Evolutionary conservation across 2,329 filamentous ascomycete genomes (phyloP).

Genomic region (Aspergillus pseudoglaucus): DNA sequence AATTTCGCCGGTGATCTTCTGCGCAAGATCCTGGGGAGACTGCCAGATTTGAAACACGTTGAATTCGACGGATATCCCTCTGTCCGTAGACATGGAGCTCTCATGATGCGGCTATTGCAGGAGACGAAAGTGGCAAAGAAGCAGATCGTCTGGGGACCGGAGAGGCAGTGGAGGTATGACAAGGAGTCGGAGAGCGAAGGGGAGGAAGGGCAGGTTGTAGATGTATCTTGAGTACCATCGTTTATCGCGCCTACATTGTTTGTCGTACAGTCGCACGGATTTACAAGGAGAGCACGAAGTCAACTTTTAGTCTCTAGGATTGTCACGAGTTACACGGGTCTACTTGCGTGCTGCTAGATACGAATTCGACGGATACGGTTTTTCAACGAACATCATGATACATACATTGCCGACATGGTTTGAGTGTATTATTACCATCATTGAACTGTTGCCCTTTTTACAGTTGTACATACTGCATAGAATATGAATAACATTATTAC

Average conservation of each 20-base stretch:
- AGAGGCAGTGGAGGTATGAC: conserved; percentile 31
- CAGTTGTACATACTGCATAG: neutral
- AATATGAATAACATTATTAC: neutral
- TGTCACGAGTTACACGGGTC: no score
- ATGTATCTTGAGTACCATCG: neutral
- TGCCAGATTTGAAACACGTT: conserved; percentile 44
- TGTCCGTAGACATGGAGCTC: conserved; percentile 44
- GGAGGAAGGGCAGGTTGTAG: conserved; percentile 4
- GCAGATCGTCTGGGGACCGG: conserved; percentile 35
- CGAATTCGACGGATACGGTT: no score
- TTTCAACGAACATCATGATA: no score
- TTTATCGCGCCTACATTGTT: no score
- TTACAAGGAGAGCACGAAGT: no score
- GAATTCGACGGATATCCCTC: conserved; percentile 53
- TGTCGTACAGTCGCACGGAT: no score
- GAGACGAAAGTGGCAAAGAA: conserved; percentile 29
- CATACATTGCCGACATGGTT: no score
- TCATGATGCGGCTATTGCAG: conserved; percentile 44
- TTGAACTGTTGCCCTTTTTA: neutral
- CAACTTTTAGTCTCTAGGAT: no score
- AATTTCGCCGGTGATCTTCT: conserved; percentile 49
- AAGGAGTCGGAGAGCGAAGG: conserved; percentile 17
- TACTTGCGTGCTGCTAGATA: no score
- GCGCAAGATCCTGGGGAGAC: conserved; percentile 42
- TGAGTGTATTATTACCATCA: neutral